phyloP scores from a whole-genome alignment of 192 early-diverging fungal species.

The Dispira parvispora region DNA sequence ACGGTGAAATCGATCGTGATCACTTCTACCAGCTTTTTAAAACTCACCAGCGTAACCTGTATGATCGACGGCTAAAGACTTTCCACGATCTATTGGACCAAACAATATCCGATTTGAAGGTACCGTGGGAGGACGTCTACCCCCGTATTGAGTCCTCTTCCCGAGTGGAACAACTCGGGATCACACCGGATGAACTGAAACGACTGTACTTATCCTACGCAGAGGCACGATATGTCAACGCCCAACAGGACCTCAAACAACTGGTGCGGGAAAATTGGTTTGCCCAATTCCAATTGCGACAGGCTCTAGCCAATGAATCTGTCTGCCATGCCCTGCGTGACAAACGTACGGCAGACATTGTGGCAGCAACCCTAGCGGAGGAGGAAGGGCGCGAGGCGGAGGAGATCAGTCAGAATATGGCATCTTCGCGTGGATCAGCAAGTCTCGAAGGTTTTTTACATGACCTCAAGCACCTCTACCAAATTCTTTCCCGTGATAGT shows the following conservation, averaged over 20 bases:
- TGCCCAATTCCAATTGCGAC: conserved; percentile 9
- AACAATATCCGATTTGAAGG: neutral
- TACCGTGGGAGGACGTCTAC: neutral
- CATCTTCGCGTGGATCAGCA: neutral
- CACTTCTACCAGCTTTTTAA: neutral
- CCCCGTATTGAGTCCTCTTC: neutral
- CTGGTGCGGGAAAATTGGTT: conserved; percentile 11
- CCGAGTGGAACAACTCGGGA: neutral
- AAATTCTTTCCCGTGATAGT: neutral
- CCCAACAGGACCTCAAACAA: neutral
- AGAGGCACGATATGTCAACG: neutral
- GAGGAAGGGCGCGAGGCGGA: conserved; percentile 1
- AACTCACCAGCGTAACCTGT: neutral
- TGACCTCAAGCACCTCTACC: conserved; percentile 6
- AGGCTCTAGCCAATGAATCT: conserved; percentile 3
- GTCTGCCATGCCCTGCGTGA: neutral
- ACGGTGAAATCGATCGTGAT: neutral
- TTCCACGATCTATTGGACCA: conserved; percentile 3
- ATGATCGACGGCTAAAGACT: neutral
- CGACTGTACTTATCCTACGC: neutral
- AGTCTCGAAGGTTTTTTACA: neutral
- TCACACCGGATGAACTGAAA: neutral
- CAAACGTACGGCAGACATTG: conserved; percentile 1
- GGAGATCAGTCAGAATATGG: neutral
- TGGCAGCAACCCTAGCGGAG: conserved; percentile 2